These are phyloP conservation scores for Cucurbita argyrosperma DNA, from an alignment of 306 rosid species.

Conservation along the genomic window DNA sequence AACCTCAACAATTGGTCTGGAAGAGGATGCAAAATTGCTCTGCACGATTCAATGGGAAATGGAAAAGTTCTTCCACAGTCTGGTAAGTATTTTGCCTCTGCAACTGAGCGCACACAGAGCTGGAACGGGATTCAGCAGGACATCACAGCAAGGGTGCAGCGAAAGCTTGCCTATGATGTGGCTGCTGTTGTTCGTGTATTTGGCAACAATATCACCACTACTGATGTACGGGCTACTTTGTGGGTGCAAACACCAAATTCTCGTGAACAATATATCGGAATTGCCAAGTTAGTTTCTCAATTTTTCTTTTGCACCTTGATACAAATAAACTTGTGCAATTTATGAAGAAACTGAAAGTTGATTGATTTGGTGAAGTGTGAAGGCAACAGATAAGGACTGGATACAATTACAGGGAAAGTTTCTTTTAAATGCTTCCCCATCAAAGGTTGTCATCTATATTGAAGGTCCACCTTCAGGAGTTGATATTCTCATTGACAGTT, in stretches of 20 bases:
- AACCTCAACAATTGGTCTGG: slow-evolving; percentile 79
- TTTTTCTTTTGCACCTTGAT: not conserved
- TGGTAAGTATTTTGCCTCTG: slow-evolving; percentile 69
- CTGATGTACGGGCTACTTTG: slow-evolving; percentile 63
- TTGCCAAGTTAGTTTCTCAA: slow-evolving; percentile 51
- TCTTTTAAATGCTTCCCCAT: slow-evolving; percentile 69
- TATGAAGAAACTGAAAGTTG: slow-evolving; percentile 9
- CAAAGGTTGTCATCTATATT: slow-evolving; percentile 59
- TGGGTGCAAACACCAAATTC: slow-evolving; percentile 59
- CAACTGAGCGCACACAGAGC: slow-evolving; percentile 67
- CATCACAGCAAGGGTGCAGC: slow-evolving; percentile 67
- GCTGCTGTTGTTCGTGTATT: slow-evolving; percentile 60
- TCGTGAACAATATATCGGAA: slow-evolving; percentile 78
- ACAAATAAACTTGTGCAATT: not conserved
- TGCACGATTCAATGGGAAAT: slow-evolving; percentile 58
- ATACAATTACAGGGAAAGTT: slow-evolving; percentile 70
- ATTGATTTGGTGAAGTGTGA: slow-evolving; percentile 38
- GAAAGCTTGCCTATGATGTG: slow-evolving; percentile 70
- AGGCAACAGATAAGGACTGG: slow-evolving; percentile 94
- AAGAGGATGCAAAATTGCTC: slow-evolving; percentile 78
- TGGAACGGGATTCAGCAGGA: slow-evolving; percentile 96
- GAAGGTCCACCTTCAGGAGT: slow-evolving; percentile 89
- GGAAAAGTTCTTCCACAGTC: slow-evolving; percentile 57
- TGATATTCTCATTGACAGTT: slow-evolving; percentile 71
- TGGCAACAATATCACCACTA: slow-evolving; percentile 59